Evolutionary conservation across 2,329 filamentous ascomycete species (phyloP).

Genomic region (Cladobotryum mycophilum): DNA sequence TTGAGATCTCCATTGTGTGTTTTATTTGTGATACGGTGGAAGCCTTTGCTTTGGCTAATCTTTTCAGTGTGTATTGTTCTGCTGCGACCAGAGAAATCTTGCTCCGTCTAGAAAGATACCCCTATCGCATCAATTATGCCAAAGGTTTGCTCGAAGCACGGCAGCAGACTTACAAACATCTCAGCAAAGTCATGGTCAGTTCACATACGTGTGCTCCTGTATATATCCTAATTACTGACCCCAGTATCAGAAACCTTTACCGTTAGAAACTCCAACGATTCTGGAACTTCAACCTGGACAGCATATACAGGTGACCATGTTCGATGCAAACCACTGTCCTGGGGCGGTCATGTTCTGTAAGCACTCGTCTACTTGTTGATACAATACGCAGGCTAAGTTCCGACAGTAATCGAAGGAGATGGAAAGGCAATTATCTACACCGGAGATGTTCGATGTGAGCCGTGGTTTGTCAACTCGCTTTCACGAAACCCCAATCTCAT

Average conservation of each 20-base stretch:
- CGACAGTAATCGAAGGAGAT: conserved; percentile 63
- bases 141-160: conserved; percentile 70
- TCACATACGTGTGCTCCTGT: not conserved
- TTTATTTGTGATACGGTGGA: not conserved
- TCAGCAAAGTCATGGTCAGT: conserved; percentile 59
- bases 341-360: conserved; percentile 83
- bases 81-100: conserved; percentile 75
- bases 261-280: conserved; percentile 69
- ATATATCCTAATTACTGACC: not conserved
- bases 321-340: conserved; percentile 88
- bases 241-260: conserved; percentile 60
- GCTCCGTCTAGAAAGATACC: conserved; percentile 69
- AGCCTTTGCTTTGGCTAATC: not conserved
- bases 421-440: conserved; percentile 76
- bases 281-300: conserved; percentile 67
- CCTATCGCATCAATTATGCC: conserved; percentile 74
- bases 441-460: conserved; percentile 78
- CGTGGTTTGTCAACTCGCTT: conserved; percentile 76
- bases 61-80: conserved; percentile 71
- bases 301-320: conserved; percentile 71
- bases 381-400: not conserved
- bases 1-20: conserved; percentile 66
- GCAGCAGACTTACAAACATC: conserved; percentile 68
- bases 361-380: conserved; percentile 16
- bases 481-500: conserved; percentile 65